Evolutionary conservation across 768 basidiomycete species (phyloP).

Genomic region (Panaeolus cyanescens): DNA sequence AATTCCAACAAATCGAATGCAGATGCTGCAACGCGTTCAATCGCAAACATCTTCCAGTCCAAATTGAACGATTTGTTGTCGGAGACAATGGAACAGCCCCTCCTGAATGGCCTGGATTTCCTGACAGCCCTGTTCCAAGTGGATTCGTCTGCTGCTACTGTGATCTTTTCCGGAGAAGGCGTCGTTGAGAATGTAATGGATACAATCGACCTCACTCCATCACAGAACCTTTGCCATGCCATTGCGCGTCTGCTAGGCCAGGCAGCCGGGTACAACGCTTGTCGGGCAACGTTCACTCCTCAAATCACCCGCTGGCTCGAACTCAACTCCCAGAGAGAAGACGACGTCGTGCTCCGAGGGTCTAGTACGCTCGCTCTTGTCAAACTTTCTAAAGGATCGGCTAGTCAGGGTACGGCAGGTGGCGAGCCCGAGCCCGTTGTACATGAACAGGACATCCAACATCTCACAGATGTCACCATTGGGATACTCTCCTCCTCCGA

Average conservation of each 20-base stretch:
- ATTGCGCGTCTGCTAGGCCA: constrained; percentile 77
- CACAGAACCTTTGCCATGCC: constrained; percentile 49
- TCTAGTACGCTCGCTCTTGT: constrained; percentile 74
- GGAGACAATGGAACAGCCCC: constrained; percentile 53
- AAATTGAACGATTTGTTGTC: constrained; percentile 49
- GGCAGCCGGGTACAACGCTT: constrained; percentile 73
- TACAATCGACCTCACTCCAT: constrained; percentile 63
- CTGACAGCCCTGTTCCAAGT: constrained; percentile 83
- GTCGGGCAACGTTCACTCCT: constrained; percentile 60
- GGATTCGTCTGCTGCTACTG: constrained; percentile 67
- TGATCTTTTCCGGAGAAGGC: constrained; percentile 66
- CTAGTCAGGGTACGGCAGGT: constrained; percentile 18
- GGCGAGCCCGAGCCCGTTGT: constrained; percentile 4
- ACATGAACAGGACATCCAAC: constrained; percentile 35
- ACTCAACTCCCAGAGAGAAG: constrained; percentile 48
- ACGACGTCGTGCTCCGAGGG: constrained; percentile 51
- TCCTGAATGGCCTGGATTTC: constrained; percentile 62
- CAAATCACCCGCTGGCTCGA: constrained; percentile 71
- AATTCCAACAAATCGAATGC: constrained; percentile 35
- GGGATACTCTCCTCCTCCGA: constrained; percentile 46
- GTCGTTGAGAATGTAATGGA: constrained; percentile 68
- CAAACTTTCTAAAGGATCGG: constrained; percentile 68
- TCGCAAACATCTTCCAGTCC: constrained; percentile 54
- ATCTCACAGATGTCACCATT: constrained; percentile 58
- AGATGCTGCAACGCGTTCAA: constrained; percentile 45